Percentiles rank a stretch among this genome's conserved stretches.
phyloP scores from a whole-genome alignment of 1,284 basidiomycete species.

The Boletellus dicymbophilus region DNA sequence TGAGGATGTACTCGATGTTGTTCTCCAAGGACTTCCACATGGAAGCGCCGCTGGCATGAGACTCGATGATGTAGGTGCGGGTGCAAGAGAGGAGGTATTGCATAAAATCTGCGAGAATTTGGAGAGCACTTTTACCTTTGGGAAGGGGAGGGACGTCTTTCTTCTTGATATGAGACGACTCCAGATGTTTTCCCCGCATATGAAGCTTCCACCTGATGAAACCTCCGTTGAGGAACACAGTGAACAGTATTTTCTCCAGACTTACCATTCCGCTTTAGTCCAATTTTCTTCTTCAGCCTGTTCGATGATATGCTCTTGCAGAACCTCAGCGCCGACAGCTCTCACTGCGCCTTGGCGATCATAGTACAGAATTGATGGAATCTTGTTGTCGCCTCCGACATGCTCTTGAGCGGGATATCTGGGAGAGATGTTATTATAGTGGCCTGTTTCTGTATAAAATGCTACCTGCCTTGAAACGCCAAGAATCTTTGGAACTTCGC shows the following conservation, averaged over 20 bases:
- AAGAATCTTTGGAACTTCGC: conserved; percentile 44
- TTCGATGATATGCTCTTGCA: conserved; percentile 43
- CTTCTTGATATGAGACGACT: conserved; percentile 15
- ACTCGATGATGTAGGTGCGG: conserved; percentile 46
- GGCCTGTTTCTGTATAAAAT: neutral
- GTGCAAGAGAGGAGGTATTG: conserved; percentile 48
- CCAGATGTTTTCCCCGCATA: conserved; percentile 40
- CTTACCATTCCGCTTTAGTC: conserved; percentile 51
- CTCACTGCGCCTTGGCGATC: conserved; percentile 35
- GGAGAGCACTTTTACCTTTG: conserved; percentile 39
- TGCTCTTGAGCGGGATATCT: conserved; percentile 40
- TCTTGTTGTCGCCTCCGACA: conserved; percentile 46
- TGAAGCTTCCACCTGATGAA: conserved; percentile 57
- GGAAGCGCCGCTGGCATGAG: conserved; percentile 41
- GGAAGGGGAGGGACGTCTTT: conserved; percentile 47
- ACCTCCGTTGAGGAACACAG: neutral
- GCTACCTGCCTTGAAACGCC: neutral
- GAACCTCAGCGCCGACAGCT: conserved; percentile 49
- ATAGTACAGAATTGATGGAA: conserved; percentile 58
- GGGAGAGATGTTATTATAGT: neutral
- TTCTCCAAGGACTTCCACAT: conserved; percentile 38
- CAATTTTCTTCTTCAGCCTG: conserved; percentile 48
- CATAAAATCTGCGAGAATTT: conserved; percentile 54
- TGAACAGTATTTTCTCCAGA: conserved; percentile 16
- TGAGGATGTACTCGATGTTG: conserved; percentile 37